A percentile compares a stretch with the other conserved stretches of the same genome.
Conservation (phyloP, 768 basidiomycete species). For the Kwoniella heveanensis region DNA sequence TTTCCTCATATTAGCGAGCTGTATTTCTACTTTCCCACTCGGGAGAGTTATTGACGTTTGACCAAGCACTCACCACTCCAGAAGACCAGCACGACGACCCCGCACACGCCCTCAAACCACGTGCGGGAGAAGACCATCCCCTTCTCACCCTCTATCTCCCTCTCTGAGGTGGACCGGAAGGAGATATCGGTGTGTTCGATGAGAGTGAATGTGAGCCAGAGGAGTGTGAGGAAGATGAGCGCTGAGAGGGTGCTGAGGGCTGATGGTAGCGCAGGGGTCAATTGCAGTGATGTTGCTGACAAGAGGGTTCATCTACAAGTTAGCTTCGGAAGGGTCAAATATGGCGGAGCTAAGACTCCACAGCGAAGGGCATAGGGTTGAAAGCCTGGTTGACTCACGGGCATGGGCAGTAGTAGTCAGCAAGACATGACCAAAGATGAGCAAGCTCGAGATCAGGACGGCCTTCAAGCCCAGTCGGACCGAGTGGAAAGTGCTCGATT, state of each 20-base stretch:
- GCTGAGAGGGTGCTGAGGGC: constrained; percentile 27
- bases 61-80: constrained; percentile 33
- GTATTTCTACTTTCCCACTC: too few relatives aligned
- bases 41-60: too few relatives aligned
- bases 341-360: too few relatives aligned
- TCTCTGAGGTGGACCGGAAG: background rate
- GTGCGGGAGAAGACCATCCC: constrained; percentile 20
- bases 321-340: background rate
- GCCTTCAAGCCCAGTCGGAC: constrained; percentile 12
- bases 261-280: background rate
- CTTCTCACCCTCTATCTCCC: constrained; percentile 8
- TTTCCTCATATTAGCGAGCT: too few relatives aligned
- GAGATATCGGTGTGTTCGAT: constrained; percentile 30
- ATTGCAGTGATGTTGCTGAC: constrained; percentile 8
- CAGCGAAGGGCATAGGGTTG: too few relatives aligned
- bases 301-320: too few relatives aligned
- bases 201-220: constrained; percentile 36
- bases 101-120: constrained; percentile 12
- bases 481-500: constrained; percentile 12
- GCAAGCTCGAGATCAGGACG: constrained; percentile 14
- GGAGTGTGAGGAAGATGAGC: constrained; percentile 31
- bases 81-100: constrained; percentile 7
- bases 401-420: constrained; percentile 22
- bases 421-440: constrained; percentile 33
- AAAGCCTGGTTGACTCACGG: constrained; percentile 27